Evolutionary conservation across 2,329 filamentous ascomycete species (phyloP), one percentile per base, ranked within the genome.

Genomic region (Fusarium sacchari): DNA sequence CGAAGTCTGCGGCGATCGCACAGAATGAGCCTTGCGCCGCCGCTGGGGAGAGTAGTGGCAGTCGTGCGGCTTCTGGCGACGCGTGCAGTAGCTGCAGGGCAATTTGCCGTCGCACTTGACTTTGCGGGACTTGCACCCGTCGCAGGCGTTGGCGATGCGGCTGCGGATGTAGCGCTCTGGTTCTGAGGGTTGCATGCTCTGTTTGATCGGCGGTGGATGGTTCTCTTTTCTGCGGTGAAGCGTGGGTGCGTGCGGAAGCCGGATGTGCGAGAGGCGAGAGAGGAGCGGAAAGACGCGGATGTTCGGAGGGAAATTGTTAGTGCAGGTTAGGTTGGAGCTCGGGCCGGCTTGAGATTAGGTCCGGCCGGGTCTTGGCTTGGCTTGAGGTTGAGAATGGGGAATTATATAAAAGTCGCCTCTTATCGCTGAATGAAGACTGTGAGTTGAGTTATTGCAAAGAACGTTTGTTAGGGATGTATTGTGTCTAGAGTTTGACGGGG

Each of bases 71-170:
- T 83, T 82, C 65, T 83, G 83, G 2, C 86, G 82, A 4, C 83
- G 79, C 17, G 81, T 81, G 69, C 87, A 89, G 73, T 88, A 88
- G 43, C 82, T 81, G 76, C 87, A 89, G 2, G 87, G 87, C n/a
- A 82, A 74, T n/a, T 82, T 82, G 4, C 87, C 87, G 70, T 88
- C 87, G 76, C 87, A 89, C 79, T 87, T 88, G 44, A 88, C 85
- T 82, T 88, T 89, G 61, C 86, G 84, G 17, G 84, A 82, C 73
- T 89, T 89, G 81, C 87, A 89, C 6, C 83, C 83, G 70, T 88
- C 86, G 78, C 87, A 89, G 47, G 87, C 87, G 69, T 88, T 88
- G 64, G 85, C 81, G 47, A 88, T 84, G 67, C 87, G 86, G 62
- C 79, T 82, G 62, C 82, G 82, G 68, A 83, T 79, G 72, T 80